Conservation (phyloP, 306 rosid species). For the Trifolium repens region DNA sequence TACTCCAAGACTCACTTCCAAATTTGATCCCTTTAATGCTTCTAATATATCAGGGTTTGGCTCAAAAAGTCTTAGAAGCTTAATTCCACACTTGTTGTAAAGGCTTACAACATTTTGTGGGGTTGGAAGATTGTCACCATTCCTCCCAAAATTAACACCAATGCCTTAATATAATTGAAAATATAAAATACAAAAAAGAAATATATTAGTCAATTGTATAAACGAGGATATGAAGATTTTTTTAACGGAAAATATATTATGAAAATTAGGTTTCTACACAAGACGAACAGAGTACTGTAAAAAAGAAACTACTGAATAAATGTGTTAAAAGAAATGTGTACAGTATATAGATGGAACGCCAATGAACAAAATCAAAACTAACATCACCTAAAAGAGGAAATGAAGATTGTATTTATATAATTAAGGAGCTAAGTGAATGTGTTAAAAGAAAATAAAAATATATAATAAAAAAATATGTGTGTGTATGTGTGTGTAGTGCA, state of each 20-base stretch:
- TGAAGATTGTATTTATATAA: neutral
- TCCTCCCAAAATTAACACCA: conserved; percentile 40
- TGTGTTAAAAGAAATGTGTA: too few species aligned
- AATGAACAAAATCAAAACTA: too few species aligned
- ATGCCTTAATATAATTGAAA: conserved; percentile 4
- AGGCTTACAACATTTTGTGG: conserved; percentile 22
- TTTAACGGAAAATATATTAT: too few species aligned
- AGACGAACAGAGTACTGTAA: too few species aligned
- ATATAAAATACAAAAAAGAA: neutral
- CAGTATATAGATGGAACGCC: too few species aligned
- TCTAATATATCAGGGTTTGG: conserved; percentile 36
- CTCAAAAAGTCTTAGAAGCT: conserved; percentile 26
- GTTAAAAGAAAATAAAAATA: neutral
- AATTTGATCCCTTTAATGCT: conserved; percentile 32
- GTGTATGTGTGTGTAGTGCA: too few species aligned
- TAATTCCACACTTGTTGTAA: conserved; percentile 34
- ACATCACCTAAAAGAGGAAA: too few species aligned
- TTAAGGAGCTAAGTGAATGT: neutral
- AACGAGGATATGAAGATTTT: neutral
- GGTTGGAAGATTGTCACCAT: conserved; percentile 39
- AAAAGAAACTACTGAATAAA: too few species aligned
- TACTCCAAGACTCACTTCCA: conserved; percentile 36
- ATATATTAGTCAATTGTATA: neutral
- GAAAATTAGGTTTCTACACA: too few species aligned
- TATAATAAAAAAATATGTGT: neutral